Percentiles rank a stretch among this genome's conserved stretches.
Evolutionary conservation across 2,329 filamentous ascomycete species (phyloP).

Genomic region (Cryphonectria japonica): DNA sequence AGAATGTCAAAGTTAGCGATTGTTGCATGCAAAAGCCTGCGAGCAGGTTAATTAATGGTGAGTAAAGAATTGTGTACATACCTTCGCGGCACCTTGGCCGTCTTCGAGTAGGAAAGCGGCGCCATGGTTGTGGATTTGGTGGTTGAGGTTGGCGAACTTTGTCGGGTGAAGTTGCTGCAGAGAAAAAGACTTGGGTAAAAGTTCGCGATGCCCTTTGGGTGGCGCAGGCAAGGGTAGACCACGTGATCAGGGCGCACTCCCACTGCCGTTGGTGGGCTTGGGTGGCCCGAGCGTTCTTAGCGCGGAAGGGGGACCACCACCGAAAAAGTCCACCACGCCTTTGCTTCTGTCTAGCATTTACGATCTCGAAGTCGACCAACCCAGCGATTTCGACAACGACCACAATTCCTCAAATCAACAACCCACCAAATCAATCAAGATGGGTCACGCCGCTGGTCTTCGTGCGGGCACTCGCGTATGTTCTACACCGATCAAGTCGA

Average conservation of each 20-base stretch:
- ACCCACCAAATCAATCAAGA: conserved; percentile 56
- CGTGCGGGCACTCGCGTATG: conserved; percentile 82
- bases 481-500: conserved; percentile 37
- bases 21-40: neutral
- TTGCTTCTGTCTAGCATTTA: neutral
- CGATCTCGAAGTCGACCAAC: conserved; percentile 29
- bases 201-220: conserved; percentile 16
- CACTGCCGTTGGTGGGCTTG: neutral
- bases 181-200: neutral
- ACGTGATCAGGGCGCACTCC: conserved; percentile 18
- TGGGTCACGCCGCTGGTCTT: conserved; percentile 88
- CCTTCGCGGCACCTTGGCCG: conserved; percentile 86
- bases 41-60: neutral
- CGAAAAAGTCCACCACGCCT: conserved; percentile 11
- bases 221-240: neutral
- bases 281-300: conserved; percentile 8
- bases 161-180: conserved; percentile 1
- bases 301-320: conserved; percentile 2
- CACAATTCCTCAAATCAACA: conserved; percentile 52
- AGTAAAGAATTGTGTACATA: conserved; percentile 1
- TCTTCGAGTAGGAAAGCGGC: conserved; percentile 90
- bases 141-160: conserved; percentile 18
- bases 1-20: conserved; percentile 45
- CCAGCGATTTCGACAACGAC: conserved; percentile 43
- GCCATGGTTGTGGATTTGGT: conserved; percentile 40